phyloP scores from a whole-genome alignment of 2,329 filamentous ascomycete species.

The Delphinella strobiligena region DNA sequence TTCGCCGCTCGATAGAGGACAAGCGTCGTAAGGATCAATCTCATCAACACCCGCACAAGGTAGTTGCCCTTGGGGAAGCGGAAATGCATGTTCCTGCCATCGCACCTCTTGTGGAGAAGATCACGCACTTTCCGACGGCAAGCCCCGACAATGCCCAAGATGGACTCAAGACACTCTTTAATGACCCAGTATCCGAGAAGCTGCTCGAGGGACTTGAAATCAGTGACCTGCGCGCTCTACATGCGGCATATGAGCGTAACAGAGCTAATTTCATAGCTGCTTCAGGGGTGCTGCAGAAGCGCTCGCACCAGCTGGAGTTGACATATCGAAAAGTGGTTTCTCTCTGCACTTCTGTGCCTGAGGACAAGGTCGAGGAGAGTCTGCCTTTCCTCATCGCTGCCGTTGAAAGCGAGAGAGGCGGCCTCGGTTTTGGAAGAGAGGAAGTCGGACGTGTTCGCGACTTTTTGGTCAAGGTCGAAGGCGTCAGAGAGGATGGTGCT shows the following conservation, averaged over 20 bases:
- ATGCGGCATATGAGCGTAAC: conserved; percentile 58
- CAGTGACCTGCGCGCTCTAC: conserved; percentile 48
- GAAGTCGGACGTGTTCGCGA: conserved; percentile 57
- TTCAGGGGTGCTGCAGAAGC: conserved; percentile 59
- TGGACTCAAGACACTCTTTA: too few species aligned
- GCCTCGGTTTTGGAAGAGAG: conserved; percentile 14
- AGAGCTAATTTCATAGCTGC: conserved; percentile 56
- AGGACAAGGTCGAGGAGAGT: conserved; percentile 67
- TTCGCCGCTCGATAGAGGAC: conserved; percentile 52
- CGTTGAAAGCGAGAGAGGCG: conserved; percentile 64
- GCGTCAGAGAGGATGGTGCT: conserved; percentile 19
- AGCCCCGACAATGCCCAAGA: too few species aligned
- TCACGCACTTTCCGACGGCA: conserved; percentile 1
- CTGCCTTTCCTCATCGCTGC: conserved; percentile 72
- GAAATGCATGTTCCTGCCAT: conserved; percentile 1
- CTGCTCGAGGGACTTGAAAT: conserved; percentile 1
- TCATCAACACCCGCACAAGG: conserved; percentile 1
- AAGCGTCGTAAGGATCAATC: conserved; percentile 42
- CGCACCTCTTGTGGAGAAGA: neutral
- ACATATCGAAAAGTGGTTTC: conserved; percentile 83
- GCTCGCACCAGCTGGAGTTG: conserved; percentile 71
- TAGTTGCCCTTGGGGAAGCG: conserved; percentile 3
- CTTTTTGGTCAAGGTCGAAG: conserved; percentile 69
- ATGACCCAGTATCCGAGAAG: neutral
- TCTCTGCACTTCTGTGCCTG: conserved; percentile 69